Conservation (phyloP, 2,329 filamentous ascomycete genomes). For the Xylariomycetidae sp. region DNA sequence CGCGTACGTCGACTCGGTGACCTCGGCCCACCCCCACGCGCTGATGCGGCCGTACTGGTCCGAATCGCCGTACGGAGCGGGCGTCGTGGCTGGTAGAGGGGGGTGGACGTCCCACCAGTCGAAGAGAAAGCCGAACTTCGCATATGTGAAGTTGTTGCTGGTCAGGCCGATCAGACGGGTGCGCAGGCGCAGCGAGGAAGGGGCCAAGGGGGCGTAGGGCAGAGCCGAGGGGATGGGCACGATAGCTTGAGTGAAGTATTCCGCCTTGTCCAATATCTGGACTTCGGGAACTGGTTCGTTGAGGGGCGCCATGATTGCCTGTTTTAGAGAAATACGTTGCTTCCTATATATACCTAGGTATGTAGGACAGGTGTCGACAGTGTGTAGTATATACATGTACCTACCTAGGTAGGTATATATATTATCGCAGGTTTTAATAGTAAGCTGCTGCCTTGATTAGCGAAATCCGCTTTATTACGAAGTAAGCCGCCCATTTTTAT, state of each 20-base stretch:
- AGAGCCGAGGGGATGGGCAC: slow-evolving; percentile 19
- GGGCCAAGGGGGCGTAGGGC: slow-evolving; percentile 17
- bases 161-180: slow-evolving; percentile 26
- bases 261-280: slow-evolving; percentile 26
- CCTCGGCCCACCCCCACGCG: slow-evolving; percentile 43
- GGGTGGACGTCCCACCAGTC: slow-evolving; percentile 41
- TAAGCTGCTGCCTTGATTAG: no score
- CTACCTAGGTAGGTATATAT: no score
- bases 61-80: slow-evolving; percentile 29
- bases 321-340: no score
- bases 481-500: no score
- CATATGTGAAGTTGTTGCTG: slow-evolving; percentile 32
- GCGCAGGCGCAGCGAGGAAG: slow-evolving; percentile 26
- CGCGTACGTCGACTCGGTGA: slow-evolving; percentile 35
- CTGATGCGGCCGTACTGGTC: slow-evolving; percentile 40
- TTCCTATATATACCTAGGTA: no score
- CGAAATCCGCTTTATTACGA: no score
- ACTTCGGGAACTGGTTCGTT: slow-evolving; percentile 23
- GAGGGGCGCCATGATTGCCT: no score
- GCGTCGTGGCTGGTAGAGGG: slow-evolving; percentile 27
- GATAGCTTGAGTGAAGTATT: slow-evolving; percentile 24
- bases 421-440: no score
- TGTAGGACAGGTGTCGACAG: no score
- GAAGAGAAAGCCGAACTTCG: slow-evolving; percentile 21
- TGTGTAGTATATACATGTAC: no score